Percentiles rank a stretch among this genome's conserved stretches.
phyloP scores from a whole-genome alignment of 139 green algal genomes.

The Picochlorum sp. region DNA sequence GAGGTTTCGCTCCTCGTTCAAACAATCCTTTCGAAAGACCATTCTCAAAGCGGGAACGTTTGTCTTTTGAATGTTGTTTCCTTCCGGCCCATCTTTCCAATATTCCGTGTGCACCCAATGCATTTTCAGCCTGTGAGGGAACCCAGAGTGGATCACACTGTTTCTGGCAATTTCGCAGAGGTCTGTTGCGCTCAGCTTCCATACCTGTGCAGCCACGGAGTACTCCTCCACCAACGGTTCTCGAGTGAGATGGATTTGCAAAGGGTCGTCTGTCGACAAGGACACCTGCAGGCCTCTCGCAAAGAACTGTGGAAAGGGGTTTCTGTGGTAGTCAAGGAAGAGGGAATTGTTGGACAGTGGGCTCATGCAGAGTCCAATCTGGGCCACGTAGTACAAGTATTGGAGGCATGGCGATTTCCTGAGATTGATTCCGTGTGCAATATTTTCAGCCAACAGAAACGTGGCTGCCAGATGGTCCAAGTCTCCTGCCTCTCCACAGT shows the following conservation, averaged over 20 bases:
- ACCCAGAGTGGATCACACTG: slow-evolving; percentile 88
- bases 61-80: slow-evolving; percentile 97
- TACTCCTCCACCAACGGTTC: slow-evolving; percentile 99
- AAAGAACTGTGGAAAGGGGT: slow-evolving; percentile 98
- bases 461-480: slow-evolving; percentile 88
- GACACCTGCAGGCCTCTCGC: slow-evolving; percentile 72
- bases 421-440: slow-evolving; percentile 98
- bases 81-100: slow-evolving; percentile 75
- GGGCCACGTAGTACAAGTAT: slow-evolving; percentile 76
- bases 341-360: slow-evolving; percentile 98
- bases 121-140: slow-evolving; percentile 73
- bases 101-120: slow-evolving; percentile 73
- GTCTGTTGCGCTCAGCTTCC: slow-evolving; percentile 90
- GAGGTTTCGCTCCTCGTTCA: slow-evolving; percentile 34
- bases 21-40: slow-evolving; percentile 66
- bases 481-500: slow-evolving; percentile 89
- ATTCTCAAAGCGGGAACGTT: slow-evolving; percentile 96
- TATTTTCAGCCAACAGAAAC: slow-evolving; percentile 94
- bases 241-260: slow-evolving; percentile 89
- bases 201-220: slow-evolving; percentile 90
- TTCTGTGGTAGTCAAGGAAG: slow-evolving; percentile 99
- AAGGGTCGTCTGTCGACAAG: slow-evolving; percentile 54
- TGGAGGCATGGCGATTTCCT: slow-evolving; percentile 83
- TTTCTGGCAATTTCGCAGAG: slow-evolving; percentile 96
- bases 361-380: slow-evolving; percentile 90